Evolutionary conservation across 2,329 filamentous ascomycete genomes (phyloP).

Genomic region (Lachnellula cervina): DNA sequence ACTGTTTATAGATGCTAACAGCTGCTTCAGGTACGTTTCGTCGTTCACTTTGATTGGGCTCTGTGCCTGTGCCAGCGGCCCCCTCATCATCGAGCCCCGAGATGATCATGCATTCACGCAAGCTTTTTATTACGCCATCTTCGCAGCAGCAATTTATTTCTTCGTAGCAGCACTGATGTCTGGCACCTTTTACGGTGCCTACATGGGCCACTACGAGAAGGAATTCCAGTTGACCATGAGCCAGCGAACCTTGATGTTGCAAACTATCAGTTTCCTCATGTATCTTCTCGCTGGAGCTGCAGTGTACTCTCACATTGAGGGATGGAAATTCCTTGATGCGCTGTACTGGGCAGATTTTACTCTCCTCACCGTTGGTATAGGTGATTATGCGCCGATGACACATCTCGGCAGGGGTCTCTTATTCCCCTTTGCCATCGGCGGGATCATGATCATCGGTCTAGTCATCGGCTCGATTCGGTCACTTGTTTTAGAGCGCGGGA

Average conservation of each 20-base stretch:
- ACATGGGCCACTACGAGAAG: constrained; percentile 63
- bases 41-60: constrained; percentile 63
- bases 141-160: constrained; percentile 72
- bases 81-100: constrained; percentile 43
- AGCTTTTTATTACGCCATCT: constrained; percentile 82
- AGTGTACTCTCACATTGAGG: constrained; percentile 68
- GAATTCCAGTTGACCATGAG: constrained; percentile 74
- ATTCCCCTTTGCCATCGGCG: constrained; percentile 78
- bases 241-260: constrained; percentile 83
- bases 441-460: constrained; percentile 77
- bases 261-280: constrained; percentile 79
- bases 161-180: constrained; percentile 71
- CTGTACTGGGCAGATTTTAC: constrained; percentile 76
- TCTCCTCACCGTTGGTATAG: constrained; percentile 60
- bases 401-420: constrained; percentile 64
- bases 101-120: constrained; percentile 64
- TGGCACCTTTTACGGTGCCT: constrained; percentile 74
- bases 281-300: constrained; percentile 76
- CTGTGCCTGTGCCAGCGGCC: constrained; percentile 59
- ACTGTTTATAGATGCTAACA: not conserved
- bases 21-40: constrained; percentile 45
- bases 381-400: constrained; percentile 47
- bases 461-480: constrained; percentile 76
- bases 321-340: constrained; percentile 71
- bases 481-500: constrained; percentile 54